A percentile compares a stretch with the other conserved stretches of the same genome.
These are phyloP conservation scores for Magnusiomyces suaveolens DNA, from an alignment of 1,139 yeast species.

Conservation along the genomic window DNA sequence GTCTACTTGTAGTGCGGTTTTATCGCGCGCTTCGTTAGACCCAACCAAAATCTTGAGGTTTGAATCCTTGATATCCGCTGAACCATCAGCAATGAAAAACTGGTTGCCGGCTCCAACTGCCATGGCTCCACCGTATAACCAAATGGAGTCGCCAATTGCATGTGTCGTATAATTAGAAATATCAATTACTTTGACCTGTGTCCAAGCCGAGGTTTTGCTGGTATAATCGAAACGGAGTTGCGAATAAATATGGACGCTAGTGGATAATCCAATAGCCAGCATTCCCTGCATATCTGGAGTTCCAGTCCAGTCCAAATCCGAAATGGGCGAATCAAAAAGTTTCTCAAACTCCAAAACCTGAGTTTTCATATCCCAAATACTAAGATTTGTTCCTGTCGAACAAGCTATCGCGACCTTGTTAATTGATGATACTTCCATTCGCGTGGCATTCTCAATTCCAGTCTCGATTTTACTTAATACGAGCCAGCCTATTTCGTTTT, in stretches of 20 bases:
- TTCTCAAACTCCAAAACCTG: conserved; percentile 58
- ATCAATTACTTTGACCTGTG: conserved; percentile 64
- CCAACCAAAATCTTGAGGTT: not conserved
- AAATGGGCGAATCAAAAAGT: conserved; percentile 34
- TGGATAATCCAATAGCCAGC: conserved; percentile 65
- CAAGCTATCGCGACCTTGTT: conserved; percentile 67
- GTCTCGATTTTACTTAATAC: conserved; percentile 44
- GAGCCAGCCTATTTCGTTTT: conserved; percentile 40
- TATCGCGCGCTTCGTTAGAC: conserved; percentile 31
- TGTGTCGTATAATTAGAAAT: conserved; percentile 66
- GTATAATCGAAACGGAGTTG: conserved; percentile 86
- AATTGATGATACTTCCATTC: conserved; percentile 64
- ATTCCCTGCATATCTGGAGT: conserved; percentile 62
- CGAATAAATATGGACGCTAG: conserved; percentile 57
- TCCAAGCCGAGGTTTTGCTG: conserved; percentile 65
- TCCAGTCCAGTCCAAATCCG: conserved; percentile 71
- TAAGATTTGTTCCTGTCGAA: conserved; percentile 40
- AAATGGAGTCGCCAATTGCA: conserved; percentile 75
- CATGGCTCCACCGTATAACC: conserved; percentile 71
- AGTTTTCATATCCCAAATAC: conserved; percentile 69
- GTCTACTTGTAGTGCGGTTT: conserved; percentile 11
- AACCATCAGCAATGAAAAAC: conserved; percentile 68
- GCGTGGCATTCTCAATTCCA: conserved; percentile 43
- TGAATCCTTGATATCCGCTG: conserved; percentile 39
- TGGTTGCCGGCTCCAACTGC: conserved; percentile 89